Evolutionary conservation across 2,329 filamentous ascomycete species (phyloP), one percentile per base, ranked within the genome.

Genomic region (Arthrocladium fulminans): DNA sequence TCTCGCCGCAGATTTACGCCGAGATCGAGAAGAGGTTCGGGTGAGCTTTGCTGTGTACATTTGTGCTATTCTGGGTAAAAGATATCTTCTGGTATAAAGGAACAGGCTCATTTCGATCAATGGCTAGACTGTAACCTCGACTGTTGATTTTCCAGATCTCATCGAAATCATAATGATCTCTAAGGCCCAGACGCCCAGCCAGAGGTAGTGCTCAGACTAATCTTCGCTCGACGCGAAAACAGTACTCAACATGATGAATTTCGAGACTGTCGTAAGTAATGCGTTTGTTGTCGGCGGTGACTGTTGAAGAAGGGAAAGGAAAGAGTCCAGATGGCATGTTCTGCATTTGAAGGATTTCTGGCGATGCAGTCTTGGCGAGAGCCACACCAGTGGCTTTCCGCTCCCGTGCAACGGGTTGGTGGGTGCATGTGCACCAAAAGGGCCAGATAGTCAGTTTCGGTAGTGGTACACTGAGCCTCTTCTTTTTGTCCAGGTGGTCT

Each of bases 11-110:
- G 71, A 73, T 98, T 23, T 86, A 88, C 61, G 69, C 73, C 7
- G 88, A 95, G 67, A 86, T 98, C 65, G 82, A 86, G 68, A 79
- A 73, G 61, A 77, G 84, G 49, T 97, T 97, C 68, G 73, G 65
- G 8, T 47, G 32, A 39, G 13, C 15, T n/a, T 29, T 29, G 3
- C 17, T 38, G 44, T 38, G 4, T 29, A 19, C 39, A 51, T 38
- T 52, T 42, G 19, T 39, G 17, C 20, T n/a, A 20, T 15, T 15
- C 40, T 30, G 37, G 19, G 19, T 25, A 34, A 30, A 45, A 13
- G 32, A 4, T 13, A 3, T 6, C 20, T 12, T 9, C 17, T 5
- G 13, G 7, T 4, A 15, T 35, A 15, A 5, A n/a, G 6, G 13
- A 15, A 3, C 12, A 30, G 17, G 27, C 19, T n/a, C 10, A 44